phyloP scores from a whole-genome alignment of 1,139 yeast genomes.

The Scheffersomyces illinoinensis region DNA sequence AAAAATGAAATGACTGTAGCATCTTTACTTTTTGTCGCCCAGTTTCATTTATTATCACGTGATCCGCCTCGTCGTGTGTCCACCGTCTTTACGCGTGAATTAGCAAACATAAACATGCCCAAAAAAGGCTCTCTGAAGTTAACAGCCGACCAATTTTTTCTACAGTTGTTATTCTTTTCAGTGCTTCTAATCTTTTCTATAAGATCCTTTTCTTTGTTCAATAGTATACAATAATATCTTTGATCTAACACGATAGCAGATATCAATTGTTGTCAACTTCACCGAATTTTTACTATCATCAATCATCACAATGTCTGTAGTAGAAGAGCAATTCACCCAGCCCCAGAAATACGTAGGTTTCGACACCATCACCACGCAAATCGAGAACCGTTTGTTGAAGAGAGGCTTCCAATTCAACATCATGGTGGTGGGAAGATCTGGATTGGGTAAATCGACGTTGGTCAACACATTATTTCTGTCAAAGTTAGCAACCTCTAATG shows the following conservation, averaged over 20 bases:
- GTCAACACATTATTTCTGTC: constrained; percentile 88
- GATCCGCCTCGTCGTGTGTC: not conserved
- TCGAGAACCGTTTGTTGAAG: constrained; percentile 86
- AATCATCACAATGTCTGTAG: constrained; percentile 5
- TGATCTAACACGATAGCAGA: not conserved
- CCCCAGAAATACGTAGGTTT: constrained; percentile 80
- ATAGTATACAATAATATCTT: not conserved
- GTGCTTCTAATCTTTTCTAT: not conserved
- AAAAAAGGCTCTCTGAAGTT: not conserved
- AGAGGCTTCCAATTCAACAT: constrained; percentile 93
- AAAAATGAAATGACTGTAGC: no score
- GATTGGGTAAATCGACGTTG: constrained; percentile 90
- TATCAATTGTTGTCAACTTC: not conserved
- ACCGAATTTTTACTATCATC: not conserved
- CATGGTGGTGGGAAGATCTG: constrained; percentile 94
- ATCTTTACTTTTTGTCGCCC: not conserved
- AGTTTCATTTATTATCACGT: not conserved
- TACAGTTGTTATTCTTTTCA: not conserved
- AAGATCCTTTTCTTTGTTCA: not conserved
- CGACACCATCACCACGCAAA: constrained; percentile 93
- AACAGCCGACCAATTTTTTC: not conserved
- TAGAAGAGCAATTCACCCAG: constrained; percentile 20
- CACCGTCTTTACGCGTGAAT: not conserved
- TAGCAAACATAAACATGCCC: not conserved
- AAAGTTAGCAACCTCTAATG: constrained; percentile 70